These are phyloP conservation scores for Tuctoria greenei DNA, from an alignment of 176 grass and related monocot species.

Conservation along the genomic window DNA sequence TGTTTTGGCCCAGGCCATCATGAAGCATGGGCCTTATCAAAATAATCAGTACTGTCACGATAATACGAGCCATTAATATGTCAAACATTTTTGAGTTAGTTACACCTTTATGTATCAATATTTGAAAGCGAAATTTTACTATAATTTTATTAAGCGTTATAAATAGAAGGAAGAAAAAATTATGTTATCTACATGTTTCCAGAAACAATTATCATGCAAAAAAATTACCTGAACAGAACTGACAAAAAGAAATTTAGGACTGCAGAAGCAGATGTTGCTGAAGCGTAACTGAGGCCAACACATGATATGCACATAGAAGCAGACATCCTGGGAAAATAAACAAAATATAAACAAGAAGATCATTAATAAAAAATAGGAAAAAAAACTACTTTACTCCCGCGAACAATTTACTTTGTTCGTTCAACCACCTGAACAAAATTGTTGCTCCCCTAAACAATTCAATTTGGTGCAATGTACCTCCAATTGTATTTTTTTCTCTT, in stretches of 20 bases:
- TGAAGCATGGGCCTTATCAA: neutral
- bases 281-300: conserved; percentile 45
- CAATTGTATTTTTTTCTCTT: too few species aligned
- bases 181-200: neutral
- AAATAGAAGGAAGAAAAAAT: neutral
- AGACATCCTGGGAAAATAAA: conserved; percentile 46
- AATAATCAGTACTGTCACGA: neutral
- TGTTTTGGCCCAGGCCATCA: neutral
- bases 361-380: neutral
- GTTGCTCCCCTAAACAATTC: too few species aligned
- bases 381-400: too few species aligned
- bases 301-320: conserved; percentile 30
- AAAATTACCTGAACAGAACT: conserved; percentile 33
- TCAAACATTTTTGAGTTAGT: neutral
- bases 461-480: too few species aligned
- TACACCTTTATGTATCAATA: neutral
- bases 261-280: conserved; percentile 43
- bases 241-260: conserved; percentile 53
- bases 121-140: neutral
- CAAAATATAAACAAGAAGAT: neutral
- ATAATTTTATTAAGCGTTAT: neutral
- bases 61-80: neutral
- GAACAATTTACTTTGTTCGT: too few species aligned
- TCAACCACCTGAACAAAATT: too few species aligned
- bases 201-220: neutral